phyloP scores from a whole-genome alignment of 164 flowering plant genomes.

The Chimonanthus salicifolius region DNA sequence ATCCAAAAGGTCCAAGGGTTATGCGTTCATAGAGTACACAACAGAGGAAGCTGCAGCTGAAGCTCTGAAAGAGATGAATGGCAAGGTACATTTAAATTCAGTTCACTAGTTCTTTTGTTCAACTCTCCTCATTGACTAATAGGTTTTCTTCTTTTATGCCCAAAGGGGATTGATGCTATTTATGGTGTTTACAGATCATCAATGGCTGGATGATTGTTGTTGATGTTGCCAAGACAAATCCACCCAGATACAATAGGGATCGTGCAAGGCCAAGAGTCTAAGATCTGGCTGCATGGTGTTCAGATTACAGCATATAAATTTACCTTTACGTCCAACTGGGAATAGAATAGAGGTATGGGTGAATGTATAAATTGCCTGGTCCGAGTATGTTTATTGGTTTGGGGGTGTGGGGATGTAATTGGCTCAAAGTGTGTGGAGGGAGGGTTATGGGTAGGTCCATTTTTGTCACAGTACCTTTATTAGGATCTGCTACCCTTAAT shows the following conservation, averaged over 20 bases:
- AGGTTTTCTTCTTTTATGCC: not conserved
- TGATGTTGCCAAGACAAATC: slow-evolving; percentile 77
- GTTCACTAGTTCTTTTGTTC: not conserved
- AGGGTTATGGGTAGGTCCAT: not conserved
- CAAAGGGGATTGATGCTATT: not conserved
- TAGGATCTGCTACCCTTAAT: not conserved
- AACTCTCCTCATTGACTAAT: not conserved
- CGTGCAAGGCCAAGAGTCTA: slow-evolving; percentile 23
- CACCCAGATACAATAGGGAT: slow-evolving; percentile 45
- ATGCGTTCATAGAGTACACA: slow-evolving; percentile 83
- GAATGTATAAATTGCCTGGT: slow-evolving; percentile 22
- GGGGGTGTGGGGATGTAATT: not conserved
- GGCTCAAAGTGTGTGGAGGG: not conserved
- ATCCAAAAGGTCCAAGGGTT: slow-evolving; percentile 94
- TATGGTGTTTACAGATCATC: slow-evolving; percentile 59
- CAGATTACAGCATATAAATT: not conserved
- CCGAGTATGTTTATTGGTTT: slow-evolving; percentile 8
- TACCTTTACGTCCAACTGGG: not conserved
- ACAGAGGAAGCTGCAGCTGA: slow-evolving; percentile 86
- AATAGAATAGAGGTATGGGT: not conserved
- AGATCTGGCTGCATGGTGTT: not conserved
- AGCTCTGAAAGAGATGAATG: slow-evolving; percentile 93
- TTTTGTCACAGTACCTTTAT: not conserved
- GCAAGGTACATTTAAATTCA: slow-evolving; percentile 43
- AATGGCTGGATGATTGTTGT: slow-evolving; percentile 94